Evolutionary conservation across 768 basidiomycete genomes (phyloP).

Genomic region (Auriscalpium orientale): DNA sequence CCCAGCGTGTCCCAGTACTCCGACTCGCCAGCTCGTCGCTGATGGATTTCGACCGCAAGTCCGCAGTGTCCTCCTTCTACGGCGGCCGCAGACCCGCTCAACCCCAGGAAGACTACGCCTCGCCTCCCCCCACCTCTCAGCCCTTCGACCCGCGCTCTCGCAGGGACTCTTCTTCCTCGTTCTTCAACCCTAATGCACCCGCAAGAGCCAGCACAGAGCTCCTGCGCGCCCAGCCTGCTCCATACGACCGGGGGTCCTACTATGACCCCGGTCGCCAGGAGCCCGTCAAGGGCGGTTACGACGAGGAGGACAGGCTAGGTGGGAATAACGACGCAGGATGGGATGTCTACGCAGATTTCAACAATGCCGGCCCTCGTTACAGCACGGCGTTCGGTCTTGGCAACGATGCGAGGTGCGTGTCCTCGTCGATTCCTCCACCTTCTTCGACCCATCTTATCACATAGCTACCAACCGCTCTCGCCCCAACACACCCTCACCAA

Average conservation of each 20-base stretch:
- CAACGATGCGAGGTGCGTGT: conserved; percentile 40
- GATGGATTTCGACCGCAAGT: conserved; percentile 77
- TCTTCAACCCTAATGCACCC: conserved; percentile 33
- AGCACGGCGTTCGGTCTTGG: conserved; percentile 48
- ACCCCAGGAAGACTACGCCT: conserved; percentile 44
- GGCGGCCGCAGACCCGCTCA: conserved; percentile 58
- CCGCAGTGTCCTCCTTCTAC: conserved; percentile 75
- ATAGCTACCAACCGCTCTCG: conserved; percentile 14
- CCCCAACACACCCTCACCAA: conserved; percentile 16
- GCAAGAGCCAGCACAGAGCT: conserved; percentile 33
- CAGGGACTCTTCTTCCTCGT: conserved; percentile 70
- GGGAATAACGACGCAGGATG: conserved; percentile 36
- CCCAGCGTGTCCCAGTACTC: no score
- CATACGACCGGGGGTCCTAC: conserved; percentile 68
- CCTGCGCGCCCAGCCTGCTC: conserved; percentile 40
- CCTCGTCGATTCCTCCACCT: conserved; percentile 9
- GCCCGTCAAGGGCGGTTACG: conserved; percentile 70
- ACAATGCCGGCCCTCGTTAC: conserved; percentile 76
- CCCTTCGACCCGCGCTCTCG: conserved; percentile 31
- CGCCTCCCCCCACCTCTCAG: conserved; percentile 19
- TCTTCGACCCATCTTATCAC: conserved; percentile 4
- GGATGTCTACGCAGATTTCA: conserved; percentile 88
- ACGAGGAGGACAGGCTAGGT: conserved; percentile 49
- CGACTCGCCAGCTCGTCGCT: no score
- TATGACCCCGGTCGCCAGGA: conserved; percentile 63